Conservation (phyloP, 2,329 filamentous ascomycete species). For the Phaeomoniella chlamydospora region DNA sequence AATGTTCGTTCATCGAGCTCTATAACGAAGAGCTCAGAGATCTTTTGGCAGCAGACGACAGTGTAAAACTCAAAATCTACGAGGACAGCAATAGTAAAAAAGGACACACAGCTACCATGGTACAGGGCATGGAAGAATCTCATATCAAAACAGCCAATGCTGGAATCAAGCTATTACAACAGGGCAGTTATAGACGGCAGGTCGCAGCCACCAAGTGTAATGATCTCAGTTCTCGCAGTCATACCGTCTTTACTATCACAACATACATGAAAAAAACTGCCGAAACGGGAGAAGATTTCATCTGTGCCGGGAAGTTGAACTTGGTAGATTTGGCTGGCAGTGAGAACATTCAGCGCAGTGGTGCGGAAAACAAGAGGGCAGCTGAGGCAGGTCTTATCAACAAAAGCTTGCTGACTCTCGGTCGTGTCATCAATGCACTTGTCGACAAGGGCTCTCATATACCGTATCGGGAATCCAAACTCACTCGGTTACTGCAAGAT, state of each 20-base stretch:
- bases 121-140: slow-evolving; percentile 95
- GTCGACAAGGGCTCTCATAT: slow-evolving; percentile 86
- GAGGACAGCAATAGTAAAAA: slow-evolving; percentile 77
- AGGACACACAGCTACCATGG: slow-evolving; percentile 70
- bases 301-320: slow-evolving; percentile 87
- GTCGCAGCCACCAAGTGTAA: slow-evolving; percentile 99
- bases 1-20: slow-evolving; percentile 95
- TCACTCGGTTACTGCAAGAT: slow-evolving; percentile 88
- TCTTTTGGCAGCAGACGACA: slow-evolving; percentile 68
- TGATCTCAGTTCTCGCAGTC: slow-evolving; percentile 89
- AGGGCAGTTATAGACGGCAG: slow-evolving; percentile 84
- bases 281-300: slow-evolving; percentile 75
- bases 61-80: slow-evolving; percentile 81
- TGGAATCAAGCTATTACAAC: slow-evolving; percentile 76
- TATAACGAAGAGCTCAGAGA: slow-evolving; percentile 97
- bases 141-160: slow-evolving; percentile 75
- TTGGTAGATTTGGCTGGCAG: slow-evolving; percentile 92
- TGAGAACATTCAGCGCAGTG: slow-evolving; percentile 93
- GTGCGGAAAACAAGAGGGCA: slow-evolving; percentile 94
- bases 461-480: slow-evolving; percentile 84
- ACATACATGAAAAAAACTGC: slow-evolving; percentile 71
- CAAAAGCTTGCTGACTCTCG: slow-evolving; percentile 88
- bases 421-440: slow-evolving; percentile 91
- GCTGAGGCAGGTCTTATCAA: slow-evolving; percentile 95
- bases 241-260: slow-evolving; percentile 94